Evolutionary conservation across 2,329 filamentous ascomycete species (phyloP).

Genomic region (Hysterium pulicare): DNA sequence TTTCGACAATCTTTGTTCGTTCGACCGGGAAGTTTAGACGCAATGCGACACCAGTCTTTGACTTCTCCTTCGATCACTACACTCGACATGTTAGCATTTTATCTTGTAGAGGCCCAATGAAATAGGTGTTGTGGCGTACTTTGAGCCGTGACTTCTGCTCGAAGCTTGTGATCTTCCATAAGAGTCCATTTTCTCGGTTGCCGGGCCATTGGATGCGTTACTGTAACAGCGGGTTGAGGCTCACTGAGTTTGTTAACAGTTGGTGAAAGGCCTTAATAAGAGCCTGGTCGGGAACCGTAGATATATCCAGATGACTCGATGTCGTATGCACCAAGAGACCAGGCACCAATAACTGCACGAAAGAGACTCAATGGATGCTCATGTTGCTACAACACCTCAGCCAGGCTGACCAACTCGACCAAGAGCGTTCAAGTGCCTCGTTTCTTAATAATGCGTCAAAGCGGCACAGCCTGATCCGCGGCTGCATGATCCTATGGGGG

Average conservation of each 20-base stretch:
- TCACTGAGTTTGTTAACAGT: background rate
- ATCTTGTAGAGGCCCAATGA: background rate
- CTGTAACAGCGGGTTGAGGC: background rate
- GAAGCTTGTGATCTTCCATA: background rate
- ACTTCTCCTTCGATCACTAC: constrained; percentile 13
- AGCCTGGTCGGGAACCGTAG: background rate
- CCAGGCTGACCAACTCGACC: background rate
- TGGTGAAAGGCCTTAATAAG: background rate
- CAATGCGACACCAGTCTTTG: constrained; percentile 38
- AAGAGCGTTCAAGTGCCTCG: background rate
- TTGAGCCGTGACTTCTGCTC: background rate
- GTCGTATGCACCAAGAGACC: background rate
- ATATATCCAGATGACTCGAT: background rate
- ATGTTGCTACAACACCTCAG: background rate
- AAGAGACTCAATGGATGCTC: background rate
- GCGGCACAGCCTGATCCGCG: background rate
- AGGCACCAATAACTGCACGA: background rate
- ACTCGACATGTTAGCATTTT: background rate
- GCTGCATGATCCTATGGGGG: background rate
- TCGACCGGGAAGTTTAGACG: constrained; percentile 36
- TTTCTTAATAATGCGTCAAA: background rate
- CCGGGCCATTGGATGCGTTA: background rate
- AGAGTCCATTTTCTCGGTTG: constrained; percentile 1
- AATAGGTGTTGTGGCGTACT: background rate
- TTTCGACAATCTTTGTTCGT: constrained; percentile 47